Base-by-base conservation (phyloP, 495 filamentous ascomycete genomes). In the Aspergillus heteromorphus region DNA sequence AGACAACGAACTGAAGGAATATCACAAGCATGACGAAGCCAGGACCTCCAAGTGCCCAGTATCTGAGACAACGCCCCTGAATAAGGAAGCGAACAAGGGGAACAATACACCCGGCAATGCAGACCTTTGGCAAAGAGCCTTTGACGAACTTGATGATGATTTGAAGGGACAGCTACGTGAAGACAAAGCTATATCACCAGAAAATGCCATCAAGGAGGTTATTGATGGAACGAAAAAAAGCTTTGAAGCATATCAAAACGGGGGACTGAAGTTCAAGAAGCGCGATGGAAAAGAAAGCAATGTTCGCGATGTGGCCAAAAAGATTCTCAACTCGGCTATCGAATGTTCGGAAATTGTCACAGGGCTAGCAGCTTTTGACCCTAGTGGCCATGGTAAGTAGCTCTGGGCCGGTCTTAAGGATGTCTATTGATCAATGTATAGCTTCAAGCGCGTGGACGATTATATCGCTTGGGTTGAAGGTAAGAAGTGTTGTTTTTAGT, bases 361-460 rank as follows among this genome's bases (percentile, higher is more conserved):
- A 17, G 40, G 20, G 18, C 6, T 54, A 6, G 48, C 40, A 6
- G 36, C 51, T 17, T 59, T 59, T 41, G 56, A 59, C 51, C 51
- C 51, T 1, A 59, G 43, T 17, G 51, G 51, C 2, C 38, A 59
- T 40, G 56, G 56, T 53, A 17, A 45, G 49, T 51, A 5, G 40
- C 18, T 41, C 42, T 30, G 23, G 13, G 18, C 8, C 20, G 8
- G 9, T 51, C n/a, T 11, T 4, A 51, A 17, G 19, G 21, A 13
- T 14, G 16, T 6, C 29, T 48, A 49, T 18, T 49, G 17, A 41
- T n/a, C 6, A 31, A 27, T 27, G 13, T 6, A n/a, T 43, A 58
- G 56, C 56, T 40, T 59, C 56, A 19, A 18, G 8, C 19, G 56
- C 56, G 1, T 59, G 56, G 56, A 36, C 45, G 13, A 31, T 59